phyloP scores from a whole-genome alignment of 2,329 filamentous ascomycete species.

The Colletotrichum gloeosporioides region DNA sequence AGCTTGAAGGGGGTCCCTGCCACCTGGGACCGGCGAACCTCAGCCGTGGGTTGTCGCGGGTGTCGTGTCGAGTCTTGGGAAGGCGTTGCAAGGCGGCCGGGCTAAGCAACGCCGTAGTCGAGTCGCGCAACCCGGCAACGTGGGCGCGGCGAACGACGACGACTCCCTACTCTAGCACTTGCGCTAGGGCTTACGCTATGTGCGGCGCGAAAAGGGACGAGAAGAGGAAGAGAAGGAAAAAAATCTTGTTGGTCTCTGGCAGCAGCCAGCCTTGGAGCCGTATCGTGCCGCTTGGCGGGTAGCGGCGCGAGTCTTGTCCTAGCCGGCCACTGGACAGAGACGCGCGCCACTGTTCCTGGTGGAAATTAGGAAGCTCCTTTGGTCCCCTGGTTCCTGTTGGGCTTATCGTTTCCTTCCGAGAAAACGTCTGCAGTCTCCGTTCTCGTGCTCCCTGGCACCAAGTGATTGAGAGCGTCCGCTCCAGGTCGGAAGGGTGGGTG shows the following conservation, averaged over 20 bases:
- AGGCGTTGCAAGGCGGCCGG: not conserved
- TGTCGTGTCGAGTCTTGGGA: not conserved
- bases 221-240: not conserved
- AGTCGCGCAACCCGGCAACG: slow-evolving; percentile 14
- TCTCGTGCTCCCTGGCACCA: not conserved
- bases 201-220: not conserved
- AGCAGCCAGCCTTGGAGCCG: not conserved
- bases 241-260: not conserved
- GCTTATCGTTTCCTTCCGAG: not conserved
- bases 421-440: not conserved
- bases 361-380: slow-evolving; percentile 19
- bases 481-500: not conserved
- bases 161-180: slow-evolving; percentile 3
- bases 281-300: slow-evolving; percentile 16
- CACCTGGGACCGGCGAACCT: not conserved
- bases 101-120: not conserved
- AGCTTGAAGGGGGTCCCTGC: not conserved
- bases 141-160: slow-evolving; percentile 1
- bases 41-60: not conserved
- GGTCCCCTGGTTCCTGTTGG: not conserved
- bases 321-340: not conserved
- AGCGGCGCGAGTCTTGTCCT: not conserved
- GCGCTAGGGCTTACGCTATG: slow-evolving; percentile 7
- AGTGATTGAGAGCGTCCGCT: not conserved
- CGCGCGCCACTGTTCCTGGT: slow-evolving; percentile 16